Evolutionary conservation across 2,329 filamentous ascomycete genomes (phyloP).

Genomic region (Diaporthe longicolla): DNA sequence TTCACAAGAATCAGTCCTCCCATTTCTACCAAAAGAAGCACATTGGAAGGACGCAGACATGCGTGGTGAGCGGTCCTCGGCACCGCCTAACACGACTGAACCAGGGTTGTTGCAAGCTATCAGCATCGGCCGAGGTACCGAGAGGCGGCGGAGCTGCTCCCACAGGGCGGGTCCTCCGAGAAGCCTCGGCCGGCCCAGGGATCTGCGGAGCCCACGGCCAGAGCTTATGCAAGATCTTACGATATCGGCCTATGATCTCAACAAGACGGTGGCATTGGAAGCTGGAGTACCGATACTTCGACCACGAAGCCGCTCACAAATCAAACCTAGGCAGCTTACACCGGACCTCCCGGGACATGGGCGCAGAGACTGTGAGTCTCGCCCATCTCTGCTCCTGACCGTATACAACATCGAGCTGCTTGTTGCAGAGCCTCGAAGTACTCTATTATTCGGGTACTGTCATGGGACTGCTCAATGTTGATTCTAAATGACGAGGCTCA

Average conservation of each 20-base stretch:
- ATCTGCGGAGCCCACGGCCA: conserved; percentile 1
- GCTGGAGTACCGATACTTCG: not conserved
- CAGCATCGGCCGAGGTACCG: conserved; percentile 26
- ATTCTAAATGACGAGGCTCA: not conserved
- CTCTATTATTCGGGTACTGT: not conserved
- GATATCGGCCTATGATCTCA: not conserved
- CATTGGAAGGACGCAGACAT: not conserved
- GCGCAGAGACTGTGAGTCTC: not conserved
- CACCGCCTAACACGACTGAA: not conserved
- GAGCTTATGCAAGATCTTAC: conserved; percentile 24
- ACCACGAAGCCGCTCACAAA: not conserved
- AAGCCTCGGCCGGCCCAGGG: conserved; percentile 23
- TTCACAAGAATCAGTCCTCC: no score
- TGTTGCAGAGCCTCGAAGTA: no score
- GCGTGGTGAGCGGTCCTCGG: not conserved
- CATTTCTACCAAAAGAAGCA: no score
- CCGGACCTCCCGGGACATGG: not conserved
- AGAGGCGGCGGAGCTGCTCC: conserved; percentile 14
- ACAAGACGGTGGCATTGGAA: not conserved
- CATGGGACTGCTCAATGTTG: not conserved
- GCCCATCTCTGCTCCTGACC: not conserved
- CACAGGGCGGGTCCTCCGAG: conserved; percentile 22
- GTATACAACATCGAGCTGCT: no score
- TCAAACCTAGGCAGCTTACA: not conserved
- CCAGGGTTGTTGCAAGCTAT: not conserved